Evolutionary conservation across 2,329 filamentous ascomycete genomes (phyloP).

Genomic region (Ophiosphaerella narmari): DNA sequence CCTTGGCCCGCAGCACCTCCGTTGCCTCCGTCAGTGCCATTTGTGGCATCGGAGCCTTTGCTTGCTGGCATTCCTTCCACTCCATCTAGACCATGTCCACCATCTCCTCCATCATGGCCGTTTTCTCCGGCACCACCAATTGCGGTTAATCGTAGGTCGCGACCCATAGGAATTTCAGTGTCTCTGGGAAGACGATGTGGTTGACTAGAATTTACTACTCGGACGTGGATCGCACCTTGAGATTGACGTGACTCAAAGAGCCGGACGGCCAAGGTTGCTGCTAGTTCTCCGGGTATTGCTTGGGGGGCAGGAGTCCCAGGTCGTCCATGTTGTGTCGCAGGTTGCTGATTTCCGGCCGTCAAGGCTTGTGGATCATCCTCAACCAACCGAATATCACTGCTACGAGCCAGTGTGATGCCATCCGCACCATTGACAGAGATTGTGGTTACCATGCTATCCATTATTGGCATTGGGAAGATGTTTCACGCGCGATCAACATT

Average conservation of each 20-base stretch:
- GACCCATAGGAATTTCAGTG: too few relatives aligned
- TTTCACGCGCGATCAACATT: background rate
- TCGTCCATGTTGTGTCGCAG: slow-evolving; percentile 2
- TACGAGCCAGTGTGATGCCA: slow-evolving; percentile 3
- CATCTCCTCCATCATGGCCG: too few relatives aligned
- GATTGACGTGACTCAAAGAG: too few relatives aligned
- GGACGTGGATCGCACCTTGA: too few relatives aligned
- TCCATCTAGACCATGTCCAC: background rate
- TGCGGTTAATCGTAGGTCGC: too few relatives aligned
- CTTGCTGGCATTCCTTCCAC: slow-evolving; percentile 3
- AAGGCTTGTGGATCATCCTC: slow-evolving; percentile 3
- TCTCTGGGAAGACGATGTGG: too few relatives aligned
- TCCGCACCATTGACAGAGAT: slow-evolving; percentile 7
- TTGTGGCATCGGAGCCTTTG: slow-evolving; percentile 9
- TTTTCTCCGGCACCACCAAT: too few relatives aligned
- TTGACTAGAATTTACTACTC: too few relatives aligned
- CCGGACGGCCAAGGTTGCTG: slow-evolving; percentile 1
- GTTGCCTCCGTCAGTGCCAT: slow-evolving; percentile 12
- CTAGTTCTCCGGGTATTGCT: slow-evolving; percentile 4
- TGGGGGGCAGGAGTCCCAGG: slow-evolving; percentile 1
- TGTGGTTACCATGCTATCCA: background rate
- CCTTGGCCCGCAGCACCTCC: slow-evolving; percentile 10
- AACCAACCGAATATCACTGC: slow-evolving; percentile 6
- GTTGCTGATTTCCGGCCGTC: background rate
- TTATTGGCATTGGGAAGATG: background rate